Evolutionary conservation across 108 stramenopile species (phyloP).

Genomic region (Cylindrotheca closterium): DNA sequence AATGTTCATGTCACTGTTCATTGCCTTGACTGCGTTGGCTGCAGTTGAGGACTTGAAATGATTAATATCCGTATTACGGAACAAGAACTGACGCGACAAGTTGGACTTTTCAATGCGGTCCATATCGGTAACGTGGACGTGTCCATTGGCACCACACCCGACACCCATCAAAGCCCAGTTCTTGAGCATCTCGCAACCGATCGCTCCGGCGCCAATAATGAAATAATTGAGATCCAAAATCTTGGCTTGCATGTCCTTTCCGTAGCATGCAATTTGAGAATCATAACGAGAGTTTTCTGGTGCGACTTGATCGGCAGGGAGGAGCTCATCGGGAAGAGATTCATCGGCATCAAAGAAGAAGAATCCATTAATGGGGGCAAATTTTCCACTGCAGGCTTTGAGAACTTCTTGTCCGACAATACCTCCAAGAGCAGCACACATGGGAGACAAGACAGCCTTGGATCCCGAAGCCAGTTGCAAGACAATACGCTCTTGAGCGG

Average conservation of each 20-base stretch:
- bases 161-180: constrained; percentile 99
- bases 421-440: constrained; percentile 96
- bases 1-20: constrained; percentile 91
- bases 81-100: constrained; percentile 96
- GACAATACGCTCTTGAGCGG: constrained; percentile 57
- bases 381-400: constrained; percentile 98
- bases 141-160: constrained; percentile 78
- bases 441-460: constrained; percentile 86
- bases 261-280: constrained; percentile 83
- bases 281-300: constrained; percentile 75
- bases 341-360: constrained; percentile 98
- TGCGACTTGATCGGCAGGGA: constrained; percentile 60
- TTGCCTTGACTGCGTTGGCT: constrained; percentile 80
- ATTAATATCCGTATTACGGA: constrained; percentile 93
- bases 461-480: constrained; percentile 82
- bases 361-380: constrained; percentile 95
- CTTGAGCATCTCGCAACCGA: constrained; percentile 99
- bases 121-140: constrained; percentile 97
- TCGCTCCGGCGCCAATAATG: constrained; percentile 98
- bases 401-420: constrained; percentile 99
- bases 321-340: constrained; percentile 81
- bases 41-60: constrained; percentile 92
- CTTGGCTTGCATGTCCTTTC: constrained; percentile 77
- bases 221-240: constrained; percentile 82
- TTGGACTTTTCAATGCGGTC: constrained; percentile 98